Percentiles rank a stretch among this genome's conserved stretches.
These are phyloP conservation scores for Solanum chaucha DNA, from an alignment of 257 asterid genomes.

Conservation along the genomic window DNA sequence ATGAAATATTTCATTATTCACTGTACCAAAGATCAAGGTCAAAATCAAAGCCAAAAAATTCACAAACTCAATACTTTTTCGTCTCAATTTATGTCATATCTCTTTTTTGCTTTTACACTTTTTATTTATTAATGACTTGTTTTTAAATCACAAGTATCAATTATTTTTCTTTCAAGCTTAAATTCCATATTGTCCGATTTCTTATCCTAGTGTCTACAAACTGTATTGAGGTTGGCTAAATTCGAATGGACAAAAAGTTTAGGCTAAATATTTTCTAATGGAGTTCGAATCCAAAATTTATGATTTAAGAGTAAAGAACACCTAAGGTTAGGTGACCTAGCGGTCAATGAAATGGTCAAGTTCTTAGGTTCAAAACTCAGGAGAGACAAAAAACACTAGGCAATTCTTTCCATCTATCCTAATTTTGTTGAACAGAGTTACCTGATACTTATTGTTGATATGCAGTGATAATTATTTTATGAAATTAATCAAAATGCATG, in stretches of 20 bases:
- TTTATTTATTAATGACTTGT: background rate
- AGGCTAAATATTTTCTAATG: background rate
- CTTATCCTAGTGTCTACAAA: background rate
- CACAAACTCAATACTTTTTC: background rate
- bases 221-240: background rate
- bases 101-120: background rate
- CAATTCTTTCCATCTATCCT: fast-evolving
- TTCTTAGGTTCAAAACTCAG: background rate
- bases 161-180: background rate
- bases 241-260: background rate
- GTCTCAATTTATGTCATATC: no score
- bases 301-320: background rate
- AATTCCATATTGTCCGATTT: background rate
- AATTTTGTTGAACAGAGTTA: fast-evolving
- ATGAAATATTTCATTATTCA: background rate
- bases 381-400: fast-evolving
- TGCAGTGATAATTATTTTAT: fast-evolving
- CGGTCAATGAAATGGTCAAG: background rate
- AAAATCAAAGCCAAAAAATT: background rate
- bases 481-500: fast-evolving
- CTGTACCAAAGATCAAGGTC: background rate
- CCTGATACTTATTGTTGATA: fast-evolving
- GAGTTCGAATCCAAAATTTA: background rate
- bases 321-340: no score
- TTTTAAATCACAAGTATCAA: no score